Conservation (phyloP, 2,329 filamentous ascomycete species). For the Pseudogymnoascus destructans region DNA sequence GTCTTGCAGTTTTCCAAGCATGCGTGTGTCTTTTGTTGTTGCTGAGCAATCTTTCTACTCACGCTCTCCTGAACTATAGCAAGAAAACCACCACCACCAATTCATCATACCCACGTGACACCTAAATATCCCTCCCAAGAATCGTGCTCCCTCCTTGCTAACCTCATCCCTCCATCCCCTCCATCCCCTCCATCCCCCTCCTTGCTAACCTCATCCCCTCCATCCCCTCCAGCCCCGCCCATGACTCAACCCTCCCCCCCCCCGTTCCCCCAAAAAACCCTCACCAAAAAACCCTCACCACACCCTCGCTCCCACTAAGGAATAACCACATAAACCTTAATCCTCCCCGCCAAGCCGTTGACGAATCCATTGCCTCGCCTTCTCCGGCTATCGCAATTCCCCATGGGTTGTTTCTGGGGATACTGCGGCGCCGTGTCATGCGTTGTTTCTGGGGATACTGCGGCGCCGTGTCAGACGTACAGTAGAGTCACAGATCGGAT, state of each 20-base stretch:
- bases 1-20: no score
- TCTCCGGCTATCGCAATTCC: not conserved
- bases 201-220: no score
- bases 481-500: no score
- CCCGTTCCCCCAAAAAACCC: not conserved
- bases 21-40: not conserved
- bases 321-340: no score
- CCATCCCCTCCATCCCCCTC: not conserved
- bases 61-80: no score
- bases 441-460: not conserved
- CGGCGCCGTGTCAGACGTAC: not conserved
- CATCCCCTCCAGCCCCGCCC: not conserved
- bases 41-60: no score
- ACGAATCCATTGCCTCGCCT: not conserved
- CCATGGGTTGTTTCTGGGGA: not conserved
- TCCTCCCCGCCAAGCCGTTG: not conserved
- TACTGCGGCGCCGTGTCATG: not conserved
- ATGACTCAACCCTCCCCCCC: not conserved
- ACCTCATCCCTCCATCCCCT: not conserved
- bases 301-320: no score
- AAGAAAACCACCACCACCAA: no score
- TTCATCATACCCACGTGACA: no score
- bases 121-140: no score
- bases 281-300: not conserved
- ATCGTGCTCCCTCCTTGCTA: no score